Evolutionary conservation across 2,329 filamentous ascomycete species (phyloP), one percentile per base, ranked within the genome.

Genomic region (Colletotrichum melonis): DNA sequence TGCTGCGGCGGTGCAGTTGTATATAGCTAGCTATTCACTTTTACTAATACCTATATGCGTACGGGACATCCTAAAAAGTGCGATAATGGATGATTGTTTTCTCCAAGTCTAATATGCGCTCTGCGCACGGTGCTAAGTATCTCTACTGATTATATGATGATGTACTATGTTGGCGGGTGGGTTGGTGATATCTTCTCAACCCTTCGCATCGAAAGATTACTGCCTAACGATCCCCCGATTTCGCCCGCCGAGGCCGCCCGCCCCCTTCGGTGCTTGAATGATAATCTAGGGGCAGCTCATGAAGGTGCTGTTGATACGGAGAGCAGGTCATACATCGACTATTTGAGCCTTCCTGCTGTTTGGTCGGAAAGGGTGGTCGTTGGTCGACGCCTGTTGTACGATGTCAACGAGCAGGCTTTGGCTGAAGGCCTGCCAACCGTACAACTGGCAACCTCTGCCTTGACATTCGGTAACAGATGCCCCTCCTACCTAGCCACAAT

Each of bases 401-500:
- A 35, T 30, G 32, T 56, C 49, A 49, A 63, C 32, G 26, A 42
- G 46, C 32, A 49, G 56, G 35, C 67, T 55, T n/a, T 58, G 32
- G 56, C 55, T 55, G 26, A 73, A 22, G 59, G 62, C 70, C 70
- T 73, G 56, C 62, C 67, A 62, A 65, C 60, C 55, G 60, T 60
- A 70, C 56, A 70, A 62, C 46, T 62, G 70, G 70, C 70, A 56
- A 46, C 7, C 14, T 56, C 67, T 64, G 35, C 56, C 56, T 67
- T 62, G 55, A 66, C 70, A 46, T 70, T 60, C 67, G 70, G 70
- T 55, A 67, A 67, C 70, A 60, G 67, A 67, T 70, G 63, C 58
- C 68, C 72, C 46, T 30, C 28, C 28, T 30, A 30, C 28, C 28
- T 30, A 30, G 28, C 28, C 28, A 30, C 28, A 30, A 30, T 30